These are phyloP conservation scores for Bremia lactucae DNA, from an alignment of 352 stramenopile species.

Conservation along the genomic window DNA sequence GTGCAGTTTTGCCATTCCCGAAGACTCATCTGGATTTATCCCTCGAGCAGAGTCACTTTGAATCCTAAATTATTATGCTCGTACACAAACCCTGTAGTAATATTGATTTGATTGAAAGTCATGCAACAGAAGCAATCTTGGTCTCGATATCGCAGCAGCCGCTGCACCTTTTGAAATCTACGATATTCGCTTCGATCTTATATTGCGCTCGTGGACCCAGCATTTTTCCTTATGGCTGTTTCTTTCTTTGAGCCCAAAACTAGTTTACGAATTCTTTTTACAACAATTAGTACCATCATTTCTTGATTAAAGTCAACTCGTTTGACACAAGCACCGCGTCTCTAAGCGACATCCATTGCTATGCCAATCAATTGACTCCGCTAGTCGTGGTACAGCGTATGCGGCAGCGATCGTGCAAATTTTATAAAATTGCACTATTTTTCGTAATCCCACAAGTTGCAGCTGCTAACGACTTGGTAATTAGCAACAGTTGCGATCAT, in stretches of 20 bases:
- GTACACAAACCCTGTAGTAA: too few species aligned
- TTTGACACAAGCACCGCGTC: constrained; percentile 39
- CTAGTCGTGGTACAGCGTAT: constrained; percentile 39
- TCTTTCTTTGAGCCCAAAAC: constrained; percentile 14
- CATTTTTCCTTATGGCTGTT: too few species aligned
- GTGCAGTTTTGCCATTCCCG: constrained; percentile 47
- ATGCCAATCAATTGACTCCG: constrained; percentile 51
- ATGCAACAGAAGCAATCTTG: too few species aligned
- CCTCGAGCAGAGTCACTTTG: constrained; percentile 40
- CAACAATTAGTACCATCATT: constrained; percentile 9
- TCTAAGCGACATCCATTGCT: constrained; percentile 42
- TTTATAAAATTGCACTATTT: constrained; percentile 31
- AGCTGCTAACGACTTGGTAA: constrained; percentile 30
- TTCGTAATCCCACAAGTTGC: constrained; percentile 19
- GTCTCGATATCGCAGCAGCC: too few species aligned
- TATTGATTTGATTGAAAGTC: too few species aligned
- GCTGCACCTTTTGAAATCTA: too few species aligned
- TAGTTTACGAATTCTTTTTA: constrained; percentile 23
- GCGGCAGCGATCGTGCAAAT: constrained; percentile 50
- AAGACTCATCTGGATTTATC: constrained; percentile 37
- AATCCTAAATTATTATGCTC: constrained; percentile 55
- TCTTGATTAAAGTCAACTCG: constrained; percentile 27
- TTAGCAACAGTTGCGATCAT: constrained; percentile 26
- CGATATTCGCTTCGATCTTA: too few species aligned
- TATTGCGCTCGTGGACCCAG: too few species aligned